phyloP scores from a whole-genome alignment of 371 early-diverging fungal genomes.

The Mortierella sp. region DNA sequence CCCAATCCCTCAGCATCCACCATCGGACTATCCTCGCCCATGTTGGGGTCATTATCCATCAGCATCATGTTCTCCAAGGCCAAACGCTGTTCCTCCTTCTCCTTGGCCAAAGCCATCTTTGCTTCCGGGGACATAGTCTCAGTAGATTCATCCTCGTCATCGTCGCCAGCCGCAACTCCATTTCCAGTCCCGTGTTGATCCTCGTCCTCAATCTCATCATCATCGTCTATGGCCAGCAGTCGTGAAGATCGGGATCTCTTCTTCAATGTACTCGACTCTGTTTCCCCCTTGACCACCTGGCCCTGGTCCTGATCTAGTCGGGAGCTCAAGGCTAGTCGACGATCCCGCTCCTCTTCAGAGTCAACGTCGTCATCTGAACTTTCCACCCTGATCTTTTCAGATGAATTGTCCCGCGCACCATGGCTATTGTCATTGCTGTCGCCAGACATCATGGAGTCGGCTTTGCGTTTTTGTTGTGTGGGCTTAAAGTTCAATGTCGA shows the following conservation, averaged over 20 bases:
- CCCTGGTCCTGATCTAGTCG: constrained; percentile 39
- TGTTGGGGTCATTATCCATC: constrained; percentile 16
- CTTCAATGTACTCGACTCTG: not conserved
- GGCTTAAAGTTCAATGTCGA: constrained; percentile 27
- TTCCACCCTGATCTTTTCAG: not conserved
- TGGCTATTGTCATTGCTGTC: not conserved
- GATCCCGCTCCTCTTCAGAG: constrained; percentile 51
- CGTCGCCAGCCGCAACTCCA: not conserved
- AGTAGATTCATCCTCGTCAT: constrained; percentile 25
- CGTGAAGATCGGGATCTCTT: constrained; percentile 34
- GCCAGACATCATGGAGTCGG: constrained; percentile 21
- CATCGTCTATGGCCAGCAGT: constrained; percentile 37
- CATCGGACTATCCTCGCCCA: constrained; percentile 46
- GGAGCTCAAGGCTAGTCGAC: constrained; percentile 42
- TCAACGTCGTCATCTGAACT: constrained; percentile 33
- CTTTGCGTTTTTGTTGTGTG: constrained; percentile 39
- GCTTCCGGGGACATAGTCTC: constrained; percentile 28
- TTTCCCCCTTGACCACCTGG: constrained; percentile 1
- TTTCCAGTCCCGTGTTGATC: no score
- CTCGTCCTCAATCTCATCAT: constrained; percentile 30
- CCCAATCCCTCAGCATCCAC: constrained; percentile 34
- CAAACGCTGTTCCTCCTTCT: constrained; percentile 42
- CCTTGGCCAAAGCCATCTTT: constrained; percentile 21
- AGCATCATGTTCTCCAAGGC: constrained; percentile 53
- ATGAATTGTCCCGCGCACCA: not conserved